Percentiles rank a stretch among this genome's conserved stretches.
Conservation (phyloP, 192 early-diverging fungal genomes). For the Pilaira anomala region DNA sequence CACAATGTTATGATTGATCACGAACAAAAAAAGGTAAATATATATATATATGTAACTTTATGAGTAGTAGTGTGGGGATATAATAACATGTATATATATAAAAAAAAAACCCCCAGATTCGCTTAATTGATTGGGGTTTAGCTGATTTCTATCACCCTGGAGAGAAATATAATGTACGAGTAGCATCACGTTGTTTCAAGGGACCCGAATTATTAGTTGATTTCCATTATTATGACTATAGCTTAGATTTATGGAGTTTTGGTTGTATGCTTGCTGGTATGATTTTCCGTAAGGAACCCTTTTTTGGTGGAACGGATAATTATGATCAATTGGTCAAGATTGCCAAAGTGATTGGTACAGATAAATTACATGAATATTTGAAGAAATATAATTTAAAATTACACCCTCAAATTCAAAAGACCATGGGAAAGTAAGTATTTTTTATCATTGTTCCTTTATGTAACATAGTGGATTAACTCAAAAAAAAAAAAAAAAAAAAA, state of each 20-base stretch:
- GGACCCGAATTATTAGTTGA: constrained; percentile 98
- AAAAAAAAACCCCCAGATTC: constrained; percentile 54
- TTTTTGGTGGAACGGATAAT: constrained; percentile 98
- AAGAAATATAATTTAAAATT: constrained; percentile 94
- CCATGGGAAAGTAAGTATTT: constrained; percentile 69
- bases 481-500: not conserved
- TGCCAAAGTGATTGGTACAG: constrained; percentile 94
- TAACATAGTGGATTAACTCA: not conserved
- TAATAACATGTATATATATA: not conserved
- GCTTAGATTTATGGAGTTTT: constrained; percentile 98
- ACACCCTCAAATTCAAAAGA: constrained; percentile 85
- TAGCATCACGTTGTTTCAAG: constrained; percentile 98
- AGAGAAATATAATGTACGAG: constrained; percentile 95
- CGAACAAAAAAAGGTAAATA: constrained; percentile 65
- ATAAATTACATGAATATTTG: constrained; percentile 86
- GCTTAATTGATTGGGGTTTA: constrained; percentile 98
- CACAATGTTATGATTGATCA: constrained; percentile 99
- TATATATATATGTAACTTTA: not conserved
- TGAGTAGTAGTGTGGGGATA: not conserved
- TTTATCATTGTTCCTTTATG: no score
- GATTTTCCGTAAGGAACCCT: constrained; percentile 98
- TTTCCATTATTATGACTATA: constrained; percentile 98
- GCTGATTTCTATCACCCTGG: constrained; percentile 99
- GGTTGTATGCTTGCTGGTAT: constrained; percentile 99
- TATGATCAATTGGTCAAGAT: constrained; percentile 99